Conservation (phyloP, 768 basidiomycete genomes). For the Pluteus cervinus region DNA sequence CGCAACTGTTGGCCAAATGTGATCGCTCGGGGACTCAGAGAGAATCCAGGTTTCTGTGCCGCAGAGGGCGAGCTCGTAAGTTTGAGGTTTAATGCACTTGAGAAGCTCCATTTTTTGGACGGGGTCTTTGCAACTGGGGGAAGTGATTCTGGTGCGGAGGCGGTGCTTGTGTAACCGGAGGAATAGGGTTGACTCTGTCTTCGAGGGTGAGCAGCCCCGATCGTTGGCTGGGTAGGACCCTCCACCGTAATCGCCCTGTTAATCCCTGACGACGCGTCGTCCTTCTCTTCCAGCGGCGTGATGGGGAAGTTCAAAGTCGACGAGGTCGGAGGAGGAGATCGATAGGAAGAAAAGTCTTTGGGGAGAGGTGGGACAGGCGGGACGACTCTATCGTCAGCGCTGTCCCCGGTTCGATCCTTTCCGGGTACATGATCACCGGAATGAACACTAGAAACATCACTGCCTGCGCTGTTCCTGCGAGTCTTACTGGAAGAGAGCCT, state of each 20-base stretch:
- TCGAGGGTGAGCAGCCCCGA: conserved; percentile 23
- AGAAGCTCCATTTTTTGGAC: conserved; percentile 96
- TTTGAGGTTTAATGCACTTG: conserved; percentile 76
- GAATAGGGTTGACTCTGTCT: conserved; percentile 35
- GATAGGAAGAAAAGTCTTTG: conserved; percentile 79
- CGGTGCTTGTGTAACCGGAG: conserved; percentile 25
- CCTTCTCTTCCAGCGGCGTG: conserved; percentile 36
- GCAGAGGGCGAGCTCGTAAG: conserved; percentile 61
- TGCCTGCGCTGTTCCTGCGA: conserved; percentile 78
- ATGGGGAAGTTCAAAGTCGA: conserved; percentile 48
- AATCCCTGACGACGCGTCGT: conserved; percentile 30
- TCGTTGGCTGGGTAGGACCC: conserved; percentile 35
- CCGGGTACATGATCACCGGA: conserved; percentile 58
- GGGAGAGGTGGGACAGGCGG: conserved; percentile 92
- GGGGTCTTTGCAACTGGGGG: conserved; percentile 64
- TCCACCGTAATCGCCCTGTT: conserved; percentile 37
- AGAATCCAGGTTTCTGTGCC: conserved; percentile 49
- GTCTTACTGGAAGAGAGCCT: conserved; percentile 66
- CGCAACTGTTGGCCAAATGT: conserved; percentile 63
- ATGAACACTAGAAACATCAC: conserved; percentile 75
- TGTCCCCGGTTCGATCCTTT: conserved; percentile 67
- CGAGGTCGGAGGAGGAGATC: conserved; percentile 60
- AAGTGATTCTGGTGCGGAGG: conserved; percentile 35
- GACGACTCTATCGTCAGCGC: conserved; percentile 58
- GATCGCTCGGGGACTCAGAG: conserved; percentile 62